These are phyloP conservation scores for Trametes sp. DNA, from an alignment of 1,284 basidiomycete species.

Conservation along the genomic window DNA sequence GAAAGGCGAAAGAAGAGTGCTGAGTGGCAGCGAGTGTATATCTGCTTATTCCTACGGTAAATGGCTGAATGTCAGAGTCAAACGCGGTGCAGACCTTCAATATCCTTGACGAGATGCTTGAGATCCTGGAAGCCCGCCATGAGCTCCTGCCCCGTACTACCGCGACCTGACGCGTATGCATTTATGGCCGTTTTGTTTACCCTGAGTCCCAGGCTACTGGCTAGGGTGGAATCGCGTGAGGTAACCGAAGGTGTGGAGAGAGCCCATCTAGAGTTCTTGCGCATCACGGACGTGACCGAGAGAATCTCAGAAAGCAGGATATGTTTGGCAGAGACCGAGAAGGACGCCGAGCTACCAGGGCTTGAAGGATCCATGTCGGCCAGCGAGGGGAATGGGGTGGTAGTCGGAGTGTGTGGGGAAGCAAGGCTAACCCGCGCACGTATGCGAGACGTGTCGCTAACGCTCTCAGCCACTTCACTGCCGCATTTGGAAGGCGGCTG, in stretches of 20 bases:
- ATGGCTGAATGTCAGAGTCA: too few species aligned
- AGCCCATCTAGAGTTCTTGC: conserved; percentile 95
- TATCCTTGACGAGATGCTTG: conserved; percentile 76
- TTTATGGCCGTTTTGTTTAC: conserved; percentile 55
- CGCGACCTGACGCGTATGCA: conserved; percentile 51
- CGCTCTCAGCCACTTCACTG: conserved; percentile 7
- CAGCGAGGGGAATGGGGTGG: neutral
- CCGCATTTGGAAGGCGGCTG: conserved; percentile 24
- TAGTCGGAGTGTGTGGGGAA: neutral
- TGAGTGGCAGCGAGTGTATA: conserved; percentile 60
- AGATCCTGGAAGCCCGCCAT: conserved; percentile 92
- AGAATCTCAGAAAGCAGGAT: conserved; percentile 90
- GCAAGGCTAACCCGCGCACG: conserved; percentile 19
- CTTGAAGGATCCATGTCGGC: conserved; percentile 26
- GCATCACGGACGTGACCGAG: conserved; percentile 94
- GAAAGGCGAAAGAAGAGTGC: conserved; percentile 85
- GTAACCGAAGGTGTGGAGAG: conserved; percentile 67
- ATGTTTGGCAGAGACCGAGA: conserved; percentile 70
- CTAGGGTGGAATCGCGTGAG: conserved; percentile 68
- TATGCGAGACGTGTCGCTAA: conserved; percentile 31
- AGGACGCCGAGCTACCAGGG: conserved; percentile 7
- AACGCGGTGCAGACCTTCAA: conserved; percentile 61
- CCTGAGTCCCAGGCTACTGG: conserved; percentile 77
- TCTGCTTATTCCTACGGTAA: conserved; percentile 49
- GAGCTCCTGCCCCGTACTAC: conserved; percentile 76